A percentile compares a stretch with the other conserved stretches of the same genome.
phyloP scores from a whole-genome alignment of 805 yeast genomes.

The Priceomyces haplophilus region DNA sequence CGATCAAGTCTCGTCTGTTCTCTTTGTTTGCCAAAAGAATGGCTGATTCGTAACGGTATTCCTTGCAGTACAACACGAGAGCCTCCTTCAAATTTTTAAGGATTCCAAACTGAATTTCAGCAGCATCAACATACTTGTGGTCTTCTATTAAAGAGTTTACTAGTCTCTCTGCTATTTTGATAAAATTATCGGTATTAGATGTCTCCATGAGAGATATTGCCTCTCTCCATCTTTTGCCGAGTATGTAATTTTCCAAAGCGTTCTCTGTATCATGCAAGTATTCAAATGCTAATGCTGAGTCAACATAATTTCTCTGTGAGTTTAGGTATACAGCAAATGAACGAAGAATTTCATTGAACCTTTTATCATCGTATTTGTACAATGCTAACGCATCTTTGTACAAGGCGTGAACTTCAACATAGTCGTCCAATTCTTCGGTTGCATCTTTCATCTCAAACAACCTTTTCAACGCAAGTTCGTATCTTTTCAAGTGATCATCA shows the following conservation, averaged over 20 bases:
- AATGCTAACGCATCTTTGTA: constrained; percentile 66
- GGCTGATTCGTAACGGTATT: constrained; percentile 73
- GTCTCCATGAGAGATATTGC: constrained; percentile 62
- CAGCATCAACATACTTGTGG: constrained; percentile 77
- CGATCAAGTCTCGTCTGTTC: constrained; percentile 44
- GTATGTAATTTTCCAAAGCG: constrained; percentile 69
- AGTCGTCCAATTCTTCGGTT: constrained; percentile 59
- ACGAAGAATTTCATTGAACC: constrained; percentile 53
- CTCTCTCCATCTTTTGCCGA: constrained; percentile 80
- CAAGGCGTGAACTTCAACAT: constrained; percentile 65
- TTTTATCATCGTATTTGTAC: constrained; percentile 53
- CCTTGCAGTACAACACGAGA: constrained; percentile 66
- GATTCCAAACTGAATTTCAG: constrained; percentile 64
- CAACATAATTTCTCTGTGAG: constrained; percentile 55
- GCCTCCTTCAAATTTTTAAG: constrained; percentile 62
- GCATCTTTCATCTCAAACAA: constrained; percentile 48
- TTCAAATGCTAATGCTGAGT: constrained; percentile 80
- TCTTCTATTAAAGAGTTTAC: constrained; percentile 60
- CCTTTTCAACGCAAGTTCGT: constrained; percentile 66
- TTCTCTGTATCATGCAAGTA: constrained; percentile 50
- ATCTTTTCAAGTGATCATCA: constrained; percentile 71
- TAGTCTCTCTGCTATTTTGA: constrained; percentile 55
- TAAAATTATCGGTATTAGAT: constrained; percentile 33
- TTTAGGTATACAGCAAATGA: constrained; percentile 63
- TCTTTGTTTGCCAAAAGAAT: constrained; percentile 57